These are phyloP conservation scores for Anisodus acutangulus DNA, from an alignment of 257 asterid species.

Conservation along the genomic window DNA sequence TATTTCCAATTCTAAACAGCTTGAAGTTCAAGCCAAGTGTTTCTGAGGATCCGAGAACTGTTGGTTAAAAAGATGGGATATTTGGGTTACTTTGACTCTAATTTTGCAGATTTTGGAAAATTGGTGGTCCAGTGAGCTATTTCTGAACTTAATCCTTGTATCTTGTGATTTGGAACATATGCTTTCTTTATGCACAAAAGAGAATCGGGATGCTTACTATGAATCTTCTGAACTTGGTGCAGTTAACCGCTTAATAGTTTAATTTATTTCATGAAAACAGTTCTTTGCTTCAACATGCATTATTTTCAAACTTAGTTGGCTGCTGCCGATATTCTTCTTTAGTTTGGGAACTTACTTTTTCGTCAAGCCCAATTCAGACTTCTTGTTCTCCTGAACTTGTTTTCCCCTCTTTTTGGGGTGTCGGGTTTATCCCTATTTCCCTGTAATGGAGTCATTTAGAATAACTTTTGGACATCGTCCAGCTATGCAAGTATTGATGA, in stretches of 20 bases:
- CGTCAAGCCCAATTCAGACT: too few relatives aligned
- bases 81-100: neutral
- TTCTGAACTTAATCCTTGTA: neutral
- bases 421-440: neutral
- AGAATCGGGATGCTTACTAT: too few relatives aligned
- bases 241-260: too few relatives aligned
- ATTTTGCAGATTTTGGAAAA: neutral
- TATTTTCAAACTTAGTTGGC: too few relatives aligned
- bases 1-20: neutral
- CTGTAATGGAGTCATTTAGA: neutral
- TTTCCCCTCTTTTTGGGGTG: neutral
- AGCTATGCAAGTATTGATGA: neutral
- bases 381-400: too few relatives aligned
- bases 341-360: too few relatives aligned
- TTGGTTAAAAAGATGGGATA: neutral
- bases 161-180: too few relatives aligned
- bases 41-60: neutral
- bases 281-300: too few relatives aligned
- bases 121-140: neutral
- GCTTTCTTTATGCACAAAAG: neutral
- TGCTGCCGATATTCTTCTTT: too few relatives aligned
- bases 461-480: neutral
- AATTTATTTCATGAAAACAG: too few relatives aligned
- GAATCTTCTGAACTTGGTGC: neutral
- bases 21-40: neutral